These are phyloP conservation scores for Populus tomentosa DNA, from an alignment of 441 rosid species.

Conservation along the genomic window DNA sequence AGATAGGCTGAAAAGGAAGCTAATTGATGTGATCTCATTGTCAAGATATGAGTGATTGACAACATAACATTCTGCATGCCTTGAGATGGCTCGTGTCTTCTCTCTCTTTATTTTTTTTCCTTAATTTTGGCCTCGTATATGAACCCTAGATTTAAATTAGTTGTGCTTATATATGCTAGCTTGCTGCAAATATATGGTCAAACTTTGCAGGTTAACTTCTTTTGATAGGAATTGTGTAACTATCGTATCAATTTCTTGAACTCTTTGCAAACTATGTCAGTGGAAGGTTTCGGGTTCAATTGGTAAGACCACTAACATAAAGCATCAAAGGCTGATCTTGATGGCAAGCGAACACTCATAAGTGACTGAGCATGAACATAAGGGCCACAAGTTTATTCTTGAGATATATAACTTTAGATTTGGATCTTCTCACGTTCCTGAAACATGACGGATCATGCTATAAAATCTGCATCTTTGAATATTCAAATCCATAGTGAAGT, in stretches of 20 bases:
- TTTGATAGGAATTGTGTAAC: not conserved
- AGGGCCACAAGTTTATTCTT: not conserved
- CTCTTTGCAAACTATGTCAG: not conserved
- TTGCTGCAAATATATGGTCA: not conserved
- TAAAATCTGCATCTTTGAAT: too few species aligned
- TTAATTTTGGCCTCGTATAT: not conserved
- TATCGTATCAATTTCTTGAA: not conserved
- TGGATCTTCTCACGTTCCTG: too few species aligned
- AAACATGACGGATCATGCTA: too few species aligned
- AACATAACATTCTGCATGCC: not conserved
- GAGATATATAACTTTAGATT: not conserved
- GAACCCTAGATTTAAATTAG: not conserved
- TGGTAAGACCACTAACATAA: not conserved
- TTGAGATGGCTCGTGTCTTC: not conserved
- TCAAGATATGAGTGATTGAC: not conserved
- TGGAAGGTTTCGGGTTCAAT: not conserved
- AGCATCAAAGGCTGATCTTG: not conserved
- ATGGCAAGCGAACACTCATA: not conserved
- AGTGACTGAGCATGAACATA: not conserved
- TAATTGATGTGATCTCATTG: constrained; percentile 15
- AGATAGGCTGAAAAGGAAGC: constrained; percentile 22
- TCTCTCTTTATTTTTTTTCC: not conserved
- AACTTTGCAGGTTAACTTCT: not conserved
- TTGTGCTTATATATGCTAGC: not conserved
- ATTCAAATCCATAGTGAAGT: too few species aligned